phyloP scores from a whole-genome alignment of 495 filamentous ascomycete species.

The Hypoxylon fuscum region DNA sequence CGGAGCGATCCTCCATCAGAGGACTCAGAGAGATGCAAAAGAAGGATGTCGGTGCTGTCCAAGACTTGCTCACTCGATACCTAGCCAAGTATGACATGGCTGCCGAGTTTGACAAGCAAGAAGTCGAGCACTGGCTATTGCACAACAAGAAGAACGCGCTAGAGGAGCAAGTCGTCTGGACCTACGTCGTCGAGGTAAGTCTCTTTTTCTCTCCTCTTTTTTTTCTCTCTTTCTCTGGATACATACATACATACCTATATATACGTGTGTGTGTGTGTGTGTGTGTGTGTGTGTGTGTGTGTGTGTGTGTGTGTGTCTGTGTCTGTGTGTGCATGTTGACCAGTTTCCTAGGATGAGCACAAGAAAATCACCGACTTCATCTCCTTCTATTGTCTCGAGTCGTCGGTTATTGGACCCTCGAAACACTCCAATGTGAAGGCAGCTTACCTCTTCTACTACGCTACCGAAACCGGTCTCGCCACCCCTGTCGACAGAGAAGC shows the following conservation, averaged over 20 bases:
- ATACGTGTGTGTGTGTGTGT: no score
- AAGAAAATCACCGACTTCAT: slow-evolving; percentile 95
- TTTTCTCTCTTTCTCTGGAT: no score
- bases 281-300: no score
- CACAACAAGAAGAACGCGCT: slow-evolving; percentile 63
- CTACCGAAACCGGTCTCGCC: slow-evolving; percentile 79
- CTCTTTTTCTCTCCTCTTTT: not conserved
- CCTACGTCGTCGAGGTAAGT: slow-evolving; percentile 84
- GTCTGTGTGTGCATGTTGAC: slow-evolving; percentile 8
- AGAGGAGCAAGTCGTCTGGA: slow-evolving; percentile 86
- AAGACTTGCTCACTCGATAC: slow-evolving; percentile 78
- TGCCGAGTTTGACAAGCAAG: slow-evolving; percentile 78
- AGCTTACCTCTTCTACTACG: slow-evolving; percentile 97
- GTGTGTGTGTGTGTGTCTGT: no score
- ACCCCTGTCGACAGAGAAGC: slow-evolving; percentile 60
- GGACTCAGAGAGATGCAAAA: slow-evolving; percentile 81
- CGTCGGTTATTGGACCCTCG: slow-evolving; percentile 80
- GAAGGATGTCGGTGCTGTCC: slow-evolving; percentile 83
- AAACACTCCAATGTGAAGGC: slow-evolving; percentile 82
- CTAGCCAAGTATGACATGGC: slow-evolving; percentile 82
- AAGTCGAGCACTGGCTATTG: slow-evolving; percentile 88
- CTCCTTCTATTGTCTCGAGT: slow-evolving; percentile 95
- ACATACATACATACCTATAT: no score
- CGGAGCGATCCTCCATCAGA: slow-evolving; percentile 70
- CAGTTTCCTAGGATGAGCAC: slow-evolving; percentile 44